These are phyloP conservation scores for Leersia perrieri DNA, from an alignment of 176 grass and related monocot species.

Conservation along the genomic window DNA sequence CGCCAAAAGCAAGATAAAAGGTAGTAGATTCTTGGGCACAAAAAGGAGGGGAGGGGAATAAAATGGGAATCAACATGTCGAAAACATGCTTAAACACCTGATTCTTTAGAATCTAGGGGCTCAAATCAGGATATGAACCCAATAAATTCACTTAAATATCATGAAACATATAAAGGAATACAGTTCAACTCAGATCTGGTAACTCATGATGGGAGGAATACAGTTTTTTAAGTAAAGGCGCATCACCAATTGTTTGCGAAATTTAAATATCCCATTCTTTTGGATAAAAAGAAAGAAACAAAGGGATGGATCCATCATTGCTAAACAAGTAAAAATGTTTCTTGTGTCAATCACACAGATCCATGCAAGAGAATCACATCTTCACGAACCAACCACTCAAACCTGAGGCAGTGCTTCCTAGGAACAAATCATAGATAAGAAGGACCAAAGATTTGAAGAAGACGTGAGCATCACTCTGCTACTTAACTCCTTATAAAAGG, in stretches of 20 bases:
- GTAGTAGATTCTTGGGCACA: not conserved
- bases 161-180: conserved; percentile 33
- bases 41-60: not conserved
- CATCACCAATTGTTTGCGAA: conserved; percentile 28
- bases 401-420: not conserved
- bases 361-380: conserved; percentile 29
- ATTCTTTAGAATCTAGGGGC: conserved; percentile 33
- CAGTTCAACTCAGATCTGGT: conserved; percentile 46
- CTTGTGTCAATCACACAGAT: conserved; percentile 46
- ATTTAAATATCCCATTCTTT: conserved; percentile 43
- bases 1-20: not conserved
- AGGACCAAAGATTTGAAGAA: conserved; percentile 16
- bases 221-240: conserved; percentile 29
- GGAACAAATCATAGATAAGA: conserved; percentile 26
- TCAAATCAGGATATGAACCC: conserved; percentile 24
- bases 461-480: conserved; percentile 6
- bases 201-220: conserved; percentile 26
- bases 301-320: conserved; percentile 45
- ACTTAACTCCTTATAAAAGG: not conserved
- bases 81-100: conserved; percentile 26
- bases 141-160: conserved; percentile 25
- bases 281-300: conserved; percentile 39
- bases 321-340: conserved; percentile 32
- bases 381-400: conserved; percentile 32
- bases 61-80: conserved; percentile 25